A percentile compares a stretch with the other conserved stretches of the same genome.
Conservation (phyloP, 805 yeast species). For the Schwanniomyces yamadae region DNA sequence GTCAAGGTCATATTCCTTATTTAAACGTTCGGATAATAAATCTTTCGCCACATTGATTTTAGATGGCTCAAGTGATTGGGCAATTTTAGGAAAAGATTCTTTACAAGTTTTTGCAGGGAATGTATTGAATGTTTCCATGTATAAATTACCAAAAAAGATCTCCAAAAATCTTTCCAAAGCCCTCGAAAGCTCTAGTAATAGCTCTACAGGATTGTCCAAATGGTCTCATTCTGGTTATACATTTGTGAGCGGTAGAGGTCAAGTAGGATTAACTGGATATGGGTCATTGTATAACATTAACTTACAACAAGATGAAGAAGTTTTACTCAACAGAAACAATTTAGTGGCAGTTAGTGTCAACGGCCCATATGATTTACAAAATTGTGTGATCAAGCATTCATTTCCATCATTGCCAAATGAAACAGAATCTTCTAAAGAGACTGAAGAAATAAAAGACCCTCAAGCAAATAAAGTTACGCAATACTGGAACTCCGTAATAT, state of each 20-base stretch:
- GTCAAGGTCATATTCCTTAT: conserved; percentile 15
- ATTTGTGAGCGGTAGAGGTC: conserved; percentile 57
- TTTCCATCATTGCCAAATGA: conserved; percentile 9
- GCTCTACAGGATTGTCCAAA: conserved; percentile 41
- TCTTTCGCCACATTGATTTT: conserved; percentile 46
- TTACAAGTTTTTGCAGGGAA: conserved; percentile 55
- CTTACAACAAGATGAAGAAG: conserved; percentile 46
- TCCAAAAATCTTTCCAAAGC: conserved; percentile 30
- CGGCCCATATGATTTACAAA: conserved; percentile 46
- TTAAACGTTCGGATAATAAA: conserved; percentile 21
- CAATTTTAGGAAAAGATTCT: conserved; percentile 46
- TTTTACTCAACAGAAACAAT: conserved; percentile 45
- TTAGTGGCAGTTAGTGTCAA: conserved; percentile 51
- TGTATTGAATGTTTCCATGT: conserved; percentile 42
- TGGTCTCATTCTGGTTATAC: conserved; percentile 43
- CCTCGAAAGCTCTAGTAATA: conserved; percentile 18
- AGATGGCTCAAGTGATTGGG: conserved; percentile 67
- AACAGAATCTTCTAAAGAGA: not conserved
- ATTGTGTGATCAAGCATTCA: conserved; percentile 32
- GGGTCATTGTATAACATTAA: conserved; percentile 53
- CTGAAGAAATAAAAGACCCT: not conserved
- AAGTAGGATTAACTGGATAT: conserved; percentile 50
- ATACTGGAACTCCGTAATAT: not conserved
- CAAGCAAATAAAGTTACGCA: not conserved
- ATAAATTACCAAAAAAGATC: conserved; percentile 38